Base-by-base conservation (phyloP, 257 asterid genomes). In the Craterostigma plantagineum region DNA sequence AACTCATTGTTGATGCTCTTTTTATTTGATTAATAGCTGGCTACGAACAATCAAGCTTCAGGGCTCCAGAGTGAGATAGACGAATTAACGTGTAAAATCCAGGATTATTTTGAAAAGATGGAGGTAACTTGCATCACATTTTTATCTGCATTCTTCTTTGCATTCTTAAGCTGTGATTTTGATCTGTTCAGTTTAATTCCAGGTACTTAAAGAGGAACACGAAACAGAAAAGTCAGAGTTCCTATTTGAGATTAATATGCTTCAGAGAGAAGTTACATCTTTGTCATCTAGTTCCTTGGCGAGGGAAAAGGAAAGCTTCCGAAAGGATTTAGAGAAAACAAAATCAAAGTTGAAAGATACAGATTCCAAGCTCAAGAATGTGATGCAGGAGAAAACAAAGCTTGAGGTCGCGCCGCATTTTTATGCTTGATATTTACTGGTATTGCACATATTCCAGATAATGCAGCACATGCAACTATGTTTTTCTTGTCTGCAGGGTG, bases 261-360 rank as follows among this genome's bases (percentile, higher is more conserved):
- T 79, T 37, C 70, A 76, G 49, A 72, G 62, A 60, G 92, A 90
- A 59, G 37, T 66, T 52, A 66, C 56, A 51, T 63, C 73, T 46
- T 64, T 79, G 57, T 76, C 98, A 38, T 66, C 92, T 35, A 57
- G 62, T 53, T 72, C 94, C 64, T 57, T 79, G 67, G 83, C 79
- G 35, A 82, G 71, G 68, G 98, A 83, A 60, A 90, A 79, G 68
- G 98, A 82, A 68, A 61, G 51, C 51, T 64, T 74, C 42, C 65
- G 95, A 65, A 90, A 82, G 62, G 98, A 90, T 49, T 63, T 90
- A 58, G 95, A 82, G 70, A 82, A 77, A 70, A 76, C 95, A 46
- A 90, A 77, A 71, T 44, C 48, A 45, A 90, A 73, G 73, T 56
- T 79, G 57, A 79, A 68, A 74, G 98, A 87, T 47, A 72, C 70